These are phyloP conservation scores for Henckelia pumila DNA, from an alignment of 257 asterid species.

Conservation along the genomic window DNA sequence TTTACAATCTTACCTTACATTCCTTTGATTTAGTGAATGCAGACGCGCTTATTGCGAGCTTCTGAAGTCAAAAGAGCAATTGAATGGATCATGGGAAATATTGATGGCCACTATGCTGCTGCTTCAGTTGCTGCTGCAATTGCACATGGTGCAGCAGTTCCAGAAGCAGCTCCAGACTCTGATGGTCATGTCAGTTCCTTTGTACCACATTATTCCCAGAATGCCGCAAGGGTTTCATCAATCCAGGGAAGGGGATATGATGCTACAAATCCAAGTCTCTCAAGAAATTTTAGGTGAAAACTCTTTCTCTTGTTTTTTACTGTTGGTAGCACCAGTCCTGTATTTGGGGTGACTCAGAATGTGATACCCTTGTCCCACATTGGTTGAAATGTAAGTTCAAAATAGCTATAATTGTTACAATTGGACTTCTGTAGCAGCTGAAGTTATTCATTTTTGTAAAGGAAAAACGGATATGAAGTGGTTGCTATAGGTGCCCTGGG, in stretches of 20 bases:
- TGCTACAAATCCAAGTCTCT: slow-evolving; percentile 52
- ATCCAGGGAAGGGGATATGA: slow-evolving; percentile 68
- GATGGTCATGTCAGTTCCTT: slow-evolving; percentile 48
- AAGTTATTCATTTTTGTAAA: too few species aligned
- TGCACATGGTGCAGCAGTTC: slow-evolving; percentile 86
- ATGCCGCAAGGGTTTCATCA: slow-evolving; percentile 35
- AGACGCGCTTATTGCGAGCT: slow-evolving; percentile 92
- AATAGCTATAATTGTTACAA: too few species aligned
- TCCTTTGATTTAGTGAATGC: slow-evolving; percentile 85
- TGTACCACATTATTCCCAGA: slow-evolving; percentile 50
- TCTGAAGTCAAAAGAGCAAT: slow-evolving; percentile 90
- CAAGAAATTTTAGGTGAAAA: slow-evolving; percentile 74
- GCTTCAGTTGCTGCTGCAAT: slow-evolving; percentile 98
- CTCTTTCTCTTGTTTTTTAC: slow-evolving; percentile 21
- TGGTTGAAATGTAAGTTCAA: too few species aligned
- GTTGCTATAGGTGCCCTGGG: too few species aligned
- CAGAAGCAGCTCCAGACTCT: slow-evolving; percentile 61
- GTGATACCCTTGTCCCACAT: background rate
- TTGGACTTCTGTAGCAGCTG: too few species aligned
- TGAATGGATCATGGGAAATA: slow-evolving; percentile 94
- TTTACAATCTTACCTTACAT: slow-evolving; percentile 23
- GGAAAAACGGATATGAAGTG: too few species aligned
- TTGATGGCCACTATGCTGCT: slow-evolving; percentile 95
- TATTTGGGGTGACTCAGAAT: background rate
- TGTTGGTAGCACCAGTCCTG: slow-evolving; percentile 2